Base-by-base conservation (phyloP, 1,139 yeast genomes). In the Kazachstania sp. region DNA sequence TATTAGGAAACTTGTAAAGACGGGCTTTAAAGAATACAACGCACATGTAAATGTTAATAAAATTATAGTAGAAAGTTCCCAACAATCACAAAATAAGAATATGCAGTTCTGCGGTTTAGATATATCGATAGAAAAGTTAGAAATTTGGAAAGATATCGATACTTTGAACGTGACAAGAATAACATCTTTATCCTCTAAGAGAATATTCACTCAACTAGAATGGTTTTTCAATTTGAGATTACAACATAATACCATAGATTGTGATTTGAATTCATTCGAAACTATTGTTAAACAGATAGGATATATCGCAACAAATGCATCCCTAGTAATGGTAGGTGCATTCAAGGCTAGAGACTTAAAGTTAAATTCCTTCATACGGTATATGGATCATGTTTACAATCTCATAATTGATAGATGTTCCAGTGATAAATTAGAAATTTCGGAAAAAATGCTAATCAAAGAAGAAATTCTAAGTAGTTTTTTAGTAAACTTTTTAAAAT, bases 41-140 rank as follows among this genome's bases (percentile, higher is more conserved):
- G 81, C 86, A 0, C 62, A 53, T 16, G 71, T 81, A 5, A 86
- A 86, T 51, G 65, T 69, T 7, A 64, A 67, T 9, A 90, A 88
- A 57, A 77, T 62, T 11, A 39, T 52, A 11, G 30, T 45, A 15
- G 44, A 44, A 5, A 41, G 42, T 19, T 48, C 59, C 1, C 44
- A 49, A 15, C 31, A 41, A 3, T 20, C 37, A 7, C 16, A 16
- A 4, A n/a, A 19, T 5, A 23, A 20, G 11, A 41, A 42, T 13
- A 41, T 57, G 15, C 50, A 51, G 6, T 63, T 61, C 45, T 63
- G 67, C 43, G 65, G 57, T 6, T 43, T 62, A 6, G 45, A 54
- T 20, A 53, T 63, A 23, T 44, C 54, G 28, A 36, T 56, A 15
- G 39, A 41, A 26, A 46, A 40, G 5, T 46, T 62, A 18, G 60